These are phyloP conservation scores for Clathrus columnatus DNA, from an alignment of 768 basidiomycete genomes.

Conservation along the genomic window DNA sequence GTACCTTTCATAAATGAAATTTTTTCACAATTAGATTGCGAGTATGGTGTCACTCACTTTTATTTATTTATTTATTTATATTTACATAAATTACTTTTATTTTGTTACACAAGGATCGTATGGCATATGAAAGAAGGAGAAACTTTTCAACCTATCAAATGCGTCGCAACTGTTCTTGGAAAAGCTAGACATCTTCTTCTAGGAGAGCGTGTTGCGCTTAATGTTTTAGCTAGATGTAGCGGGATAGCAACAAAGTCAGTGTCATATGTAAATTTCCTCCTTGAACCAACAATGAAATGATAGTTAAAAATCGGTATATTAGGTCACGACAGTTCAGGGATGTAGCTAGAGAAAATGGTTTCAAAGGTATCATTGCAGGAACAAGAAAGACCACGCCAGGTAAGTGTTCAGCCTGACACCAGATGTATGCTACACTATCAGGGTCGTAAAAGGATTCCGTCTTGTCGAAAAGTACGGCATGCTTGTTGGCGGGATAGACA, in stretches of 20 bases:
- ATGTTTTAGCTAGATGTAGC: conserved; percentile 88
- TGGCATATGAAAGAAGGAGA: conserved; percentile 90
- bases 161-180: conserved; percentile 86
- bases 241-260: conserved; percentile 92
- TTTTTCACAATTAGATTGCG: conserved; percentile 81
- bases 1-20: conserved; percentile 94
- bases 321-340: conserved; percentile 82
- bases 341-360: conserved; percentile 69
- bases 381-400: conserved; percentile 97
- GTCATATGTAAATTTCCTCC: background rate
- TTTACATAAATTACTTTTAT: too few relatives aligned
- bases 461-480: conserved; percentile 98
- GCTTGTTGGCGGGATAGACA: conserved; percentile 94
- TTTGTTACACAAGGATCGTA: conserved; percentile 58
- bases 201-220: conserved; percentile 89
- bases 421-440: background rate
- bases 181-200: conserved; percentile 81
- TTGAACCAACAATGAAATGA: background rate
- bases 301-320: background rate
- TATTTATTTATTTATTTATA: background rate
- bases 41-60: conserved; percentile 44
- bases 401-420: conserved; percentile 14
- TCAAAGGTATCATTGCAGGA: conserved; percentile 83
- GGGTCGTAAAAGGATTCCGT: conserved; percentile 58
- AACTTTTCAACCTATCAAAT: conserved; percentile 67